Conservation (phyloP, 1,139 yeast species). For the Ogataea hybrid region DNA sequence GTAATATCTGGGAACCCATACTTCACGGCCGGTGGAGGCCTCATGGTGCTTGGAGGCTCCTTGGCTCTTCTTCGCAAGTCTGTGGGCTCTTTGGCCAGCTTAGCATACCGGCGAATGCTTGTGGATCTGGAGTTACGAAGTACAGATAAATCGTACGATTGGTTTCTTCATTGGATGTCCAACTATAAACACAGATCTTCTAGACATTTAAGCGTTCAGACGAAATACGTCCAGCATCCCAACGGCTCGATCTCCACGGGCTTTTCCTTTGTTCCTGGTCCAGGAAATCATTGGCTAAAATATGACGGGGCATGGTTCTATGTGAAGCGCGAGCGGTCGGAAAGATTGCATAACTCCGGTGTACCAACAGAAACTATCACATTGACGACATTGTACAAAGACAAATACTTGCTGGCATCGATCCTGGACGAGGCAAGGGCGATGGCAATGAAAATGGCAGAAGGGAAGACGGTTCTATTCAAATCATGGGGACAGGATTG, state of each 20-base stretch:
- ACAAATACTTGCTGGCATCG: constrained; percentile 67
- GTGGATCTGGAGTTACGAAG: constrained; percentile 94
- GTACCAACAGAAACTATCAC: constrained; percentile 96
- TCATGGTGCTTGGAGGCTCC: constrained; percentile 89
- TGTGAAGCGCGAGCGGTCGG: constrained; percentile 87
- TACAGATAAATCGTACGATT: constrained; percentile 87
- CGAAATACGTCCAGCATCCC: constrained; percentile 84
- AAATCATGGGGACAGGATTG: constrained; percentile 99
- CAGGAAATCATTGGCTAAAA: constrained; percentile 85
- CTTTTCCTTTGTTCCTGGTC: constrained; percentile 95
- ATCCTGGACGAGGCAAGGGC: constrained; percentile 80
- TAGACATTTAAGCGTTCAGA: constrained; percentile 87
- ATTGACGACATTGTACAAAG: constrained; percentile 83
- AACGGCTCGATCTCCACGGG: constrained; percentile 89
- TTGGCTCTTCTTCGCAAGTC: constrained; percentile 78
- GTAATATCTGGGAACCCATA: constrained; percentile 72
- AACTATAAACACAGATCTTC: constrained; percentile 69
- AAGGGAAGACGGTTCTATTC: constrained; percentile 91
- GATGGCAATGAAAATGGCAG: constrained; percentile 77
- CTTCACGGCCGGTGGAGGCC: constrained; percentile 97
- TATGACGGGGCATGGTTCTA: constrained; percentile 88
- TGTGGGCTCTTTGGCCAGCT: constrained; percentile 56
- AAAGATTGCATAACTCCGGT: constrained; percentile 84
- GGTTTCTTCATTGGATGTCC: constrained; percentile 98
- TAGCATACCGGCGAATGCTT: constrained; percentile 76